phyloP scores from a whole-genome alignment of 768 basidiomycete genomes.

The Russula vinacea region DNA sequence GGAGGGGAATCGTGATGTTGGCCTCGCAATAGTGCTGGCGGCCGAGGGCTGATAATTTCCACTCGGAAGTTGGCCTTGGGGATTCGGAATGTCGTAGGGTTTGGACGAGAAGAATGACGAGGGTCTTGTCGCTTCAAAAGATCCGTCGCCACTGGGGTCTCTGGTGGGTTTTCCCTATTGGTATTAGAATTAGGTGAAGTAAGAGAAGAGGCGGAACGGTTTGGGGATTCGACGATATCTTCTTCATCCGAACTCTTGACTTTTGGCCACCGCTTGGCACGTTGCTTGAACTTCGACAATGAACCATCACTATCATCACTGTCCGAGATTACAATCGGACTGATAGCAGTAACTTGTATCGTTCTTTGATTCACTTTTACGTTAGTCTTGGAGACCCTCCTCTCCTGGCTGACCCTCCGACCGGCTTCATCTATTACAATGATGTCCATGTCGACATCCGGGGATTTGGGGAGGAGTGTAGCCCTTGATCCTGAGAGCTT shows the following conservation, averaged over 20 bases:
- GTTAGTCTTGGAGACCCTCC: conserved; percentile 51
- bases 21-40: conserved; percentile 6
- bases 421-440: conserved; percentile 62
- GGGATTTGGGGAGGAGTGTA: conserved; percentile 40
- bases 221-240: conserved; percentile 31
- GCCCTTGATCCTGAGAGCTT: conserved; percentile 18
- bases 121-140: not conserved
- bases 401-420: conserved; percentile 55
- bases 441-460: conserved; percentile 64
- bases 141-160: not conserved
- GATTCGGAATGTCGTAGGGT: no score
- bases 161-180: not conserved
- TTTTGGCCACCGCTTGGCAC: conserved; percentile 28
- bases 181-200: not conserved
- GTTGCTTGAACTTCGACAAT: conserved; percentile 26
- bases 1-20: conserved; percentile 16
- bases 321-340: conserved; percentile 23
- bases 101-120: not conserved
- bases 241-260: conserved; percentile 49
- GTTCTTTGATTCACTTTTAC: conserved; percentile 38
- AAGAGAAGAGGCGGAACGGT: not conserved
- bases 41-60: conserved; percentile 12
- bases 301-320: conserved; percentile 31
- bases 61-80: conserved; percentile 19
- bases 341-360: not conserved